Percentiles rank a stretch among this genome's conserved stretches.
phyloP scores from a whole-genome alignment of 345 rosid genomes.

The Chamaenerion angustifolium region DNA sequence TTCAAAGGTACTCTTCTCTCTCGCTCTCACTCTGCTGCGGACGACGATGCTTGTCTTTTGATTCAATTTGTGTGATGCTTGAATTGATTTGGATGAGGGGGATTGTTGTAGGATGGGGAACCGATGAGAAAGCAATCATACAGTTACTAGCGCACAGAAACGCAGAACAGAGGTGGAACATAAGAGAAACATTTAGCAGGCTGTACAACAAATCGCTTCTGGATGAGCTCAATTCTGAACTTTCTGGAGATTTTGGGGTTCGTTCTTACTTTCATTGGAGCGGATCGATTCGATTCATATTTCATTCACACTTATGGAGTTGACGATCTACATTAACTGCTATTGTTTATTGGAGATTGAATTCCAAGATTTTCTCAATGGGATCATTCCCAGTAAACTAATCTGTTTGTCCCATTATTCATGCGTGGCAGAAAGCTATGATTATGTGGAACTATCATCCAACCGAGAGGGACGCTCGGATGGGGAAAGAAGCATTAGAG shows the following conservation, averaged over 20 bases:
- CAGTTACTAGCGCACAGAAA: constrained; percentile 50
- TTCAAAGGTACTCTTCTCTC: constrained; percentile 36
- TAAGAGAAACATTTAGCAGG: constrained; percentile 44
- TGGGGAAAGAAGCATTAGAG: constrained; percentile 43
- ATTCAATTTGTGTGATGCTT: too few relatives aligned
- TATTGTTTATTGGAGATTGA: neutral
- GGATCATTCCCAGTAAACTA: neutral
- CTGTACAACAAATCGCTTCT: constrained; percentile 51
- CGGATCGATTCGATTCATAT: too few relatives aligned
- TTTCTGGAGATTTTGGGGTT: constrained; percentile 75
- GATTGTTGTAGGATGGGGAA: constrained; percentile 50
- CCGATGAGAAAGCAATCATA: constrained; percentile 55
- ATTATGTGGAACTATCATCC: constrained; percentile 59
- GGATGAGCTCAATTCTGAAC: constrained; percentile 44
- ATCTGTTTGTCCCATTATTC: neutral
- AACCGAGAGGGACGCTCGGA: constrained; percentile 69
- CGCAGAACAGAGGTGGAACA: constrained; percentile 54
- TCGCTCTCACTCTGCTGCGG: too few relatives aligned
- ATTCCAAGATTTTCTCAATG: too few relatives aligned
- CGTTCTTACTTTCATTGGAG: neutral
- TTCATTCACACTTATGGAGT: neutral
- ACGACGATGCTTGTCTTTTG: too few relatives aligned
- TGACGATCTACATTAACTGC: neutral
- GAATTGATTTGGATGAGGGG: too few relatives aligned
- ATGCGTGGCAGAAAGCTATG: constrained; percentile 62